Conservation (phyloP, 192 early-diverging fungal genomes). For the Rhizoclosmatium sp. region DNA sequence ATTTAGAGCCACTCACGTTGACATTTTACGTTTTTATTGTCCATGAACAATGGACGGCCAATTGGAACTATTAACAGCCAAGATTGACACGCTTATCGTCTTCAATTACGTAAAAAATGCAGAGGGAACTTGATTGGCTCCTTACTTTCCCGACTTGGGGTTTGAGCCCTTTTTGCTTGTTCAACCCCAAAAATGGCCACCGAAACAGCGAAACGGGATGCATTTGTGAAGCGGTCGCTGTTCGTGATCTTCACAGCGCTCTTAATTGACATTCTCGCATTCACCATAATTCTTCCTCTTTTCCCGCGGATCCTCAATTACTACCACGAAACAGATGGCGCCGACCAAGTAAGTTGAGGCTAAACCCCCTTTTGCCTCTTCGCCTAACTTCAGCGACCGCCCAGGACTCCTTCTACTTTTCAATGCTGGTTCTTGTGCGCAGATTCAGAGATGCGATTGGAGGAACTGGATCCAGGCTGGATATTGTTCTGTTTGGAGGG, state of each 20-base stretch:
- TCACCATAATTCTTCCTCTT: constrained; percentile 96
- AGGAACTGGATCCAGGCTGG: constrained; percentile 46
- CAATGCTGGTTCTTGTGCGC: constrained; percentile 51
- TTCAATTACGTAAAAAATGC: too few relatives aligned
- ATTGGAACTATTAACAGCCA: too few relatives aligned
- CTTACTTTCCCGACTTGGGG: too few relatives aligned
- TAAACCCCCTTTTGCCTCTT: background rate
- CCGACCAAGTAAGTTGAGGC: constrained; percentile 54
- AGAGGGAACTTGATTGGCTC: too few relatives aligned
- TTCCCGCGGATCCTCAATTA: constrained; percentile 89
- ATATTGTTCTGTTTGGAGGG: constrained; percentile 90
- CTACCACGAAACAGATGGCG: constrained; percentile 75
- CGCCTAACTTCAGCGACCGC: background rate
- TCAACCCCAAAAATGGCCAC: background rate
- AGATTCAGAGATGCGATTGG: constrained; percentile 48
- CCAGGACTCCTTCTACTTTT: constrained; percentile 47
- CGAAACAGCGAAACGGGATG: constrained; percentile 8
- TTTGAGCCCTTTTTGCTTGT: too few relatives aligned
- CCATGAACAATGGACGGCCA: too few relatives aligned
- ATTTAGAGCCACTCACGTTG: too few relatives aligned
- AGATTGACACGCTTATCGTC: too few relatives aligned
- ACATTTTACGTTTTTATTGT: too few relatives aligned
- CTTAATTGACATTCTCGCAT: constrained; percentile 94
- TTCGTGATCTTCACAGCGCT: constrained; percentile 82
- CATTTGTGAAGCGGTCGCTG: constrained; percentile 43